These are phyloP conservation scores for Verbena officinalis DNA, from an alignment of 257 asterid species.

Conservation along the genomic window DNA sequence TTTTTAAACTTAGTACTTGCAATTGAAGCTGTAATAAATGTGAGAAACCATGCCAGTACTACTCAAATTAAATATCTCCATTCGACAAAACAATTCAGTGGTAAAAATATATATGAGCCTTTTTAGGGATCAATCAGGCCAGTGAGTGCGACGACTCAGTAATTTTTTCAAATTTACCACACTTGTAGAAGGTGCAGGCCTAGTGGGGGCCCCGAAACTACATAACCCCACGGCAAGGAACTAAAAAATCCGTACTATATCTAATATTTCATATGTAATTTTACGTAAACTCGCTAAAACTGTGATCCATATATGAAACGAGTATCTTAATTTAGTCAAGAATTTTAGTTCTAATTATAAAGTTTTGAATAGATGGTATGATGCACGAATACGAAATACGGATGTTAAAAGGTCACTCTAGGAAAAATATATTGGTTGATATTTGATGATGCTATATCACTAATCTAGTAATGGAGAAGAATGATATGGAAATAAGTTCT, in stretches of 20 bases:
- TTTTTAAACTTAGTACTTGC: not conserved
- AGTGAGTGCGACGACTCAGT: not conserved
- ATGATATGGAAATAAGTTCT: too few species aligned
- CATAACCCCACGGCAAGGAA: not conserved
- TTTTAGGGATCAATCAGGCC: not conserved
- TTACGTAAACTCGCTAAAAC: too few species aligned
- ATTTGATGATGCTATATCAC: too few species aligned
- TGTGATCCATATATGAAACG: too few species aligned
- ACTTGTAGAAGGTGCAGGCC: constrained; percentile 20
- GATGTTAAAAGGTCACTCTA: too few species aligned
- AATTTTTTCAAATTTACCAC: not conserved
- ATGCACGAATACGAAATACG: too few species aligned
- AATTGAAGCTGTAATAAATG: not conserved
- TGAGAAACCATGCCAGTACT: not conserved
- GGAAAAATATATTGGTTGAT: too few species aligned
- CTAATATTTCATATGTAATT: too few species aligned
- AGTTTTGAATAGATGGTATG: too few species aligned
- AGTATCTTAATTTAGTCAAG: too few species aligned
- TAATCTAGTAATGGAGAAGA: too few species aligned
- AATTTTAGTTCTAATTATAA: too few species aligned
- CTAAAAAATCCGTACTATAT: not conserved
- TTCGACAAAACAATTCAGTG: not conserved
- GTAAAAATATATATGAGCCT: constrained; percentile 13
- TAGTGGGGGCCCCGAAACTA: not conserved
- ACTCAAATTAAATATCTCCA: not conserved